Base-by-base conservation (phyloP, 495 filamentous ascomycete species). In the Rhizodiscina lignyota region DNA sequence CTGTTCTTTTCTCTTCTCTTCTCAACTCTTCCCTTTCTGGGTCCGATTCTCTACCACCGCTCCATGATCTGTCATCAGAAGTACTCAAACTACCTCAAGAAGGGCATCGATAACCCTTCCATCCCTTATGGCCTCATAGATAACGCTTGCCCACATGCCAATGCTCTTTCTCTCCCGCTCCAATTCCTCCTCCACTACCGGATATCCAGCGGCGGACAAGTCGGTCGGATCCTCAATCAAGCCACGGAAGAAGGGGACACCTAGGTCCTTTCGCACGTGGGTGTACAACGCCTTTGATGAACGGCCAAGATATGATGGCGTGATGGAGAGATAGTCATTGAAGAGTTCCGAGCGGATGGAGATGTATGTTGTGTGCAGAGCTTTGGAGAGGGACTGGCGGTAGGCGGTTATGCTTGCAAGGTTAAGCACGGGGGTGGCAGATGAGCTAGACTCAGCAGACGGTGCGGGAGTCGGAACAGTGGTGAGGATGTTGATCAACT, bases 81-180 rank as follows among this genome's bases (percentile, higher is more conserved):
- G n/a, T n/a, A n/a, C 21, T 16, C 20, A 40, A 27, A 30, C 31
- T 27, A n/a, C 17, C 30, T 39, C 40, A 6, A 40, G 21, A 18
- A 43, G 36, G 5, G 17, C 40, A 3, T 34, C 36, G 23, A 34
- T 33, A 28, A 43, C 24, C 38, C 30, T 26, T 2, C 35, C 40
- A 18, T 19, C 29, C 16, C 34, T 32, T n/a, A 43, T 43, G 2
- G 40, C 29, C 17, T 33, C 36, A 20, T 33, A 30, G 11, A 43
- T 39, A 2, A 33, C 20, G 13, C 36, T 23, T 8, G 34, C 35
- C 29, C 21, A 30, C 5, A 28, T 22, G 8, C 40, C 40, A 18
- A 43, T 40, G 4, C 27, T 43, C 20, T 39, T 32, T 30, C 34
- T 43, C 40, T 29, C 19, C 39, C 19, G 12, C 20, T 19, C 16